Conservation (phyloP, 139 green algal species). For the Closterium sp. region DNA sequence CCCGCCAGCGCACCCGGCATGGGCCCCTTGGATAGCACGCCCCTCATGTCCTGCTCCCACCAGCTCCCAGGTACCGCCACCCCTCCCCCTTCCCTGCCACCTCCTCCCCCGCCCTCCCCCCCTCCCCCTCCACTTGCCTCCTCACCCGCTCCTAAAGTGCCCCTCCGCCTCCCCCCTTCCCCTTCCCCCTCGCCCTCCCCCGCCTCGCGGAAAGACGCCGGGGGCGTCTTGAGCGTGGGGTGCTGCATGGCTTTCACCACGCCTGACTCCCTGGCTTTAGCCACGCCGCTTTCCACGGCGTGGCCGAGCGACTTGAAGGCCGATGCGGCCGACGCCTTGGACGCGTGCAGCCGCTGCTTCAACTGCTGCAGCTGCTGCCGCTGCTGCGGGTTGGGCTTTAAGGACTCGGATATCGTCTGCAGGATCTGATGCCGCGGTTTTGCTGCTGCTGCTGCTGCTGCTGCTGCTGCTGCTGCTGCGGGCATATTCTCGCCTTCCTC, state of each 20-base stretch:
- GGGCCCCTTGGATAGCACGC: background rate
- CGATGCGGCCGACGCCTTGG: background rate
- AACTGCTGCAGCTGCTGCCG: background rate
- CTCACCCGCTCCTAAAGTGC: background rate
- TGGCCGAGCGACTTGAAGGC: background rate
- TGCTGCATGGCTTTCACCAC: background rate
- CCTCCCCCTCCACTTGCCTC: background rate
- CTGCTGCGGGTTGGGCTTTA: background rate
- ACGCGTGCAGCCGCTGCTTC: background rate
- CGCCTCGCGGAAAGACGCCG: too few species aligned
- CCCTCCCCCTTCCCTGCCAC: background rate
- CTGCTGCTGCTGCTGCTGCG: background rate
- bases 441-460: too few species aligned
- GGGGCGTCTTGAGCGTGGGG: too few species aligned
- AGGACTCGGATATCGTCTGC: background rate
- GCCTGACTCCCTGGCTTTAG: background rate
- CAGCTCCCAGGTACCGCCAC: background rate
- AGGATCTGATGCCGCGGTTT: background rate
- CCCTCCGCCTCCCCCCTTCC: background rate
- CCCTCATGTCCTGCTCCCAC: conserved; percentile 34
- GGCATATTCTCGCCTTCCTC: background rate
- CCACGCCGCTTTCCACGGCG: background rate
- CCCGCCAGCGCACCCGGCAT: conserved; percentile 31
- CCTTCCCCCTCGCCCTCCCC: background rate
- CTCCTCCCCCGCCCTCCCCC: background rate